Evolutionary conservation across 2,329 filamentous ascomycete genomes (phyloP).

Genomic region (Exophiala dermatitidis): DNA sequence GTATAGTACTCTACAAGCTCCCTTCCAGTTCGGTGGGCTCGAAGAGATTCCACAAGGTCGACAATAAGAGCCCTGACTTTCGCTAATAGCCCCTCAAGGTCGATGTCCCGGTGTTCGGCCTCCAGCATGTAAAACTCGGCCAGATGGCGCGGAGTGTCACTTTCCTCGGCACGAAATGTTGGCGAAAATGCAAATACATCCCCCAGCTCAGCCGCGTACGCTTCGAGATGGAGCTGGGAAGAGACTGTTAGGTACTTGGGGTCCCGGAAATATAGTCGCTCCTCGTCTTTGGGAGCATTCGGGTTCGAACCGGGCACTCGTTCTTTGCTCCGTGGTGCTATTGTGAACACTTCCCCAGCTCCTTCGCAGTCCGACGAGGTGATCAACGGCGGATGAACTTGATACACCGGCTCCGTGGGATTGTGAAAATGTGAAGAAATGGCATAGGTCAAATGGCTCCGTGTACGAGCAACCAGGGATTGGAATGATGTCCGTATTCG

Average conservation of each 20-base stretch:
- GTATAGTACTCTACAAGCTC: slow-evolving; percentile 45
- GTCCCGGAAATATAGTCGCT: slow-evolving; percentile 65
- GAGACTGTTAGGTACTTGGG: slow-evolving; percentile 97
- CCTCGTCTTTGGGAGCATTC: slow-evolving; percentile 31
- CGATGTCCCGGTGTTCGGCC: slow-evolving; percentile 69
- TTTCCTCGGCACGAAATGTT: slow-evolving; percentile 87
- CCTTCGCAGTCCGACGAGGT: slow-evolving; percentile 97
- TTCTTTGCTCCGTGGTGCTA: slow-evolving; percentile 42
- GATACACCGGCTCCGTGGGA: slow-evolving; percentile 57
- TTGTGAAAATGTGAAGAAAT: slow-evolving; percentile 65
- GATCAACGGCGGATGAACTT: slow-evolving; percentile 87
- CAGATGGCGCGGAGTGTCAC: slow-evolving; percentile 85
- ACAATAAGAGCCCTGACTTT: slow-evolving; percentile 73
- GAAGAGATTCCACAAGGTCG: slow-evolving; percentile 12
- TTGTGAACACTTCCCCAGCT: slow-evolving; percentile 83
- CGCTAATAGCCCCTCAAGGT: slow-evolving; percentile 65
- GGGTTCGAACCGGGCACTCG: slow-evolving; percentile 19
- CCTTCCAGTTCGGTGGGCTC: slow-evolving; percentile 36
- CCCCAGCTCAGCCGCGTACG: slow-evolving; percentile 76
- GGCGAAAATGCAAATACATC: slow-evolving; percentile 92
- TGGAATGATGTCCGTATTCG: slow-evolving; percentile 75
- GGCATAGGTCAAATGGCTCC: slow-evolving; percentile 69
- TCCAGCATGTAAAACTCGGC: slow-evolving; percentile 99
- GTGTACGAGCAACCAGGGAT: slow-evolving; percentile 68
- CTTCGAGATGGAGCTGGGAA: slow-evolving; percentile 87